A percentile compares a stretch with the other conserved stretches of the same genome.
phyloP scores from a whole-genome alignment of 2,329 filamentous ascomycete genomes.

The Diplocarpon rosae region DNA sequence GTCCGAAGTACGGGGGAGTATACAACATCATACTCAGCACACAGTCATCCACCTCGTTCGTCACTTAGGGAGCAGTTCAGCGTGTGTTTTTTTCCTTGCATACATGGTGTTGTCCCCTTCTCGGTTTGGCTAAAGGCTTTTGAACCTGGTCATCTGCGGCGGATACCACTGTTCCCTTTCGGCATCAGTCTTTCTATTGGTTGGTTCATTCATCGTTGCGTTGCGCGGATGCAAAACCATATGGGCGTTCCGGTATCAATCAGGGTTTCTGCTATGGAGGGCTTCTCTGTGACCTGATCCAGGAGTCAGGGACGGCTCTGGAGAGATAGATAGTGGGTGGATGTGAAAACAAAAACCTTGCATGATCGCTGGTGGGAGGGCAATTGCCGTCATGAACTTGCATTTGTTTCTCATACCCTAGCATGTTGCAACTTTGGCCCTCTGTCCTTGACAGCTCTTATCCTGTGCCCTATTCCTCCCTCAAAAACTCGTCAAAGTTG shows the following conservation, averaged over 20 bases:
- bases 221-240: no score
- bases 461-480: no score
- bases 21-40: not conserved
- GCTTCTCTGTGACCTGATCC: constrained; percentile 3
- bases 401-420: no score
- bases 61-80: not conserved
- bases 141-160: not conserved
- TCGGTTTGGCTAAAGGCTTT: not conserved
- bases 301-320: not conserved
- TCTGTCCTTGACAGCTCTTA: no score
- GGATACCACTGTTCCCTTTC: not conserved
- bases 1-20: not conserved
- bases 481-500: no score
- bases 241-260: constrained; percentile 1
- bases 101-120: not conserved
- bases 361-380: not conserved
- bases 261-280: not conserved
- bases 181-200: constrained; percentile 1
- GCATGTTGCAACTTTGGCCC: no score
- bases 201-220: no score
- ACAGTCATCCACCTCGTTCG: not conserved
- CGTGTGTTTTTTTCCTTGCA: not conserved
- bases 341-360: not conserved
- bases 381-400: no score
- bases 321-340: constrained; percentile 3